Evolutionary conservation across 1,284 basidiomycete species (phyloP).

Genomic region (Volvariella surrecta): DNA sequence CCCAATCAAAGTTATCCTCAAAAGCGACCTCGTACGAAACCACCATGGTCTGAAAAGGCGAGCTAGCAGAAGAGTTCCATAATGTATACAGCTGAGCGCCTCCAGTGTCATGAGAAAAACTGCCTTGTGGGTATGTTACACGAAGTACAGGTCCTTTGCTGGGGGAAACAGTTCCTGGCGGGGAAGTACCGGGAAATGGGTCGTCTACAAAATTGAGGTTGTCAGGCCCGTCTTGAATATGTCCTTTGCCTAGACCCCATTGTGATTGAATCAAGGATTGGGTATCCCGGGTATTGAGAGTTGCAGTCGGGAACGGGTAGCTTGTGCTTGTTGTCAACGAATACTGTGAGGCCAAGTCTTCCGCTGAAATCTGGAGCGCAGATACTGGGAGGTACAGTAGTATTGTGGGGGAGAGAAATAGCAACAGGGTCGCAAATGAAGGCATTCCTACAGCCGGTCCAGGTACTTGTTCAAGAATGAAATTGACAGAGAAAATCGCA

Average conservation of each 20-base stretch:
- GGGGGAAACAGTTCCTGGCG: constrained; percentile 20
- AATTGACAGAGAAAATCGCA: too few species aligned
- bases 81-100: constrained; percentile 58
- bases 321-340: constrained; percentile 52
- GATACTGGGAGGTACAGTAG: constrained; percentile 9
- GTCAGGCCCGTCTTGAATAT: constrained; percentile 45
- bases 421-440: too few species aligned
- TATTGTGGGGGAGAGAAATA: background rate
- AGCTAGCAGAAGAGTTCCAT: constrained; percentile 51
- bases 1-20: constrained; percentile 56
- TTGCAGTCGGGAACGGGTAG: constrained; percentile 60
- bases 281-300: constrained; percentile 39
- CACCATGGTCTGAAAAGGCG: constrained; percentile 52
- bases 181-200: constrained; percentile 48
- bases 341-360: constrained; percentile 42
- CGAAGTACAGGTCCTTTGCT: constrained; percentile 48
- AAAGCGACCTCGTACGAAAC: constrained; percentile 69
- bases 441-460: too few species aligned
- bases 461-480: too few species aligned
- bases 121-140: constrained; percentile 55
- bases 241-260: constrained; percentile 55
- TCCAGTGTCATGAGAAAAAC: constrained; percentile 50
- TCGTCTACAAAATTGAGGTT: constrained; percentile 57
- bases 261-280: constrained; percentile 43
- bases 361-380: constrained; percentile 18